These are phyloP conservation scores for Aspergillus quadrilineatus DNA, from an alignment of 2,329 filamentous ascomycete species.

Conservation along the genomic window DNA sequence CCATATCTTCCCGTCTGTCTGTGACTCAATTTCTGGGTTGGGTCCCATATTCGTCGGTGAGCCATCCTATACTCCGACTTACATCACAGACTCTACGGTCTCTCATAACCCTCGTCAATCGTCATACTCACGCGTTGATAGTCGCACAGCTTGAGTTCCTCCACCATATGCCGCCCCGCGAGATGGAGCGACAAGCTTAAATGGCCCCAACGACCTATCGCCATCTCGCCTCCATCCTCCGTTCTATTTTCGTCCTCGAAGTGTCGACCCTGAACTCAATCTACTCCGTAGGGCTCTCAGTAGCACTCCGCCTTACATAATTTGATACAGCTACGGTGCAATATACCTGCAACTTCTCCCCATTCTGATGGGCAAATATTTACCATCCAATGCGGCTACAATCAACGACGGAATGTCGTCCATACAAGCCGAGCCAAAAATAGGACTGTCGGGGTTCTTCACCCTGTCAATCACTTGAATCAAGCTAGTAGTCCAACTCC, in stretches of 20 bases:
- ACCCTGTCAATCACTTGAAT: constrained; percentile 5
- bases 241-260: constrained; percentile 7
- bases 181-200: background rate
- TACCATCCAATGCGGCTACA: background rate
- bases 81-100: no score
- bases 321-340: background rate
- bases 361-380: no score
- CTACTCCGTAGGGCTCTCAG: no score
- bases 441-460: background rate
- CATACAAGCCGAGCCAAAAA: constrained; percentile 2
- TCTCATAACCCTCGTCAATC: no score
- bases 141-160: background rate
- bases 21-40: background rate
- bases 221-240: background rate
- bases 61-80: background rate
- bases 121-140: no score
- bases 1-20: background rate
- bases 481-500: background rate
- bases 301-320: background rate
- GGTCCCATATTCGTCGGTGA: background rate
- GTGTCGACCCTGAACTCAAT: background rate
- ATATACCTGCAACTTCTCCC: background rate
- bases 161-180: background rate
- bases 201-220: background rate
- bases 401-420: background rate